Conservation (phyloP, 208 protist species). For the Acanthamoeba divionensis region DNA sequence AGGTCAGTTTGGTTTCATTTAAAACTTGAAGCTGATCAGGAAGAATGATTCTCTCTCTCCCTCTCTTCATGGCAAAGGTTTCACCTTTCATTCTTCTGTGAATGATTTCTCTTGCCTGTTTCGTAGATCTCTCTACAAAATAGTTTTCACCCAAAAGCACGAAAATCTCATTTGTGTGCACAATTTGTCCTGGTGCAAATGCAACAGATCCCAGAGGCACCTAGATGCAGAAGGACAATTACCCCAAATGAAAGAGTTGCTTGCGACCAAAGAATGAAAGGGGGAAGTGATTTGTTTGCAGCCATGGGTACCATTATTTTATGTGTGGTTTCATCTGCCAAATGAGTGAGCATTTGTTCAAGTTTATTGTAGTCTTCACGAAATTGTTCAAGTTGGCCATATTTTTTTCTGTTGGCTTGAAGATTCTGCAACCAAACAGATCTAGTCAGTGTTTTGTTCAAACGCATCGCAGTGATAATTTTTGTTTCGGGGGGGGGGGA, state of each 20-base stretch:
- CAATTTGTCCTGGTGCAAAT: conserved; percentile 57
- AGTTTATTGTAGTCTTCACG: neutral
- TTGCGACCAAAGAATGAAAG: neutral
- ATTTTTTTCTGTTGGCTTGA: neutral
- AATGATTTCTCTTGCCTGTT: conserved; percentile 57
- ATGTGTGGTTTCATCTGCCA: conserved; percentile 7
- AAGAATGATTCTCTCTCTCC: no score
- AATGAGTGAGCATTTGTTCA: neutral
- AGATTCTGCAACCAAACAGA: neutral
- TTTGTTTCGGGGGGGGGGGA: neutral
- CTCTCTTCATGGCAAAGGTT: no score
- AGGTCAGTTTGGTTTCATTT: neutral
- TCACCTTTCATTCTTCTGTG: conserved; percentile 36
- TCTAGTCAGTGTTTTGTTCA: neutral
- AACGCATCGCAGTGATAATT: neutral
- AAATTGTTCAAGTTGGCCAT: neutral
- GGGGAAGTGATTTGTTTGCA: neutral
- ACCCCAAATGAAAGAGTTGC: neutral
- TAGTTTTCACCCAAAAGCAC: conserved; percentile 70
- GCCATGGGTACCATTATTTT: neutral
- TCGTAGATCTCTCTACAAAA: conserved; percentile 64
- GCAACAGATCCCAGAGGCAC: conserved; percentile 64
- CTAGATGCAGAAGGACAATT: neutral
- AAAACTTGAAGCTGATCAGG: neutral
- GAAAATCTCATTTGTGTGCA: conserved; percentile 70